These are phyloP conservation scores for Colletotrichum sp. DNA, from an alignment of 2,329 filamentous ascomycete species.

Conservation along the genomic window DNA sequence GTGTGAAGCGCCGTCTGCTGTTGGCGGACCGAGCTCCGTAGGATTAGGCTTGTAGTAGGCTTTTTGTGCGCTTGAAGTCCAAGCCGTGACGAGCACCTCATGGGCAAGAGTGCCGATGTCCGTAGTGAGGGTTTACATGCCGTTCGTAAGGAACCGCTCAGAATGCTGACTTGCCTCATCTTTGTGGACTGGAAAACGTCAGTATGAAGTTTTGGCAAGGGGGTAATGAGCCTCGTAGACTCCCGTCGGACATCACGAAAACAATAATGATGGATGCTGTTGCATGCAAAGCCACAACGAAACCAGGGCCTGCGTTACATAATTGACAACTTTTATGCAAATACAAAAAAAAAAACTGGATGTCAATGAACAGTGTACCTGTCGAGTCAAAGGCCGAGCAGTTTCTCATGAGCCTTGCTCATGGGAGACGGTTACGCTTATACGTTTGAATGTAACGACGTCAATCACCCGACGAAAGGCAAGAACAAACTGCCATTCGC, in stretches of 20 bases:
- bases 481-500: background rate
- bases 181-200: background rate
- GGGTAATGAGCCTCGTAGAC: background rate
- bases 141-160: constrained; percentile 1
- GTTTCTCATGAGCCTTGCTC: background rate
- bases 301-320: background rate
- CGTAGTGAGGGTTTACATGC: background rate
- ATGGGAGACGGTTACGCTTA: background rate
- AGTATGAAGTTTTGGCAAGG: background rate
- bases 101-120: background rate
- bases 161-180: constrained; percentile 8
- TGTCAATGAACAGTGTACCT: background rate
- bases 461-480: background rate
- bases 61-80: background rate
- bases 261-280: background rate
- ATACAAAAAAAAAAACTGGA: background rate
- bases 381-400: background rate
- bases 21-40: background rate
- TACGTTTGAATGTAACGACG: background rate
- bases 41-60: background rate
- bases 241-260: background rate
- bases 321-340: no score
- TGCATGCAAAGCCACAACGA: background rate
- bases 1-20: constrained; percentile 11
- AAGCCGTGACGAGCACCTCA: background rate